Base-by-base conservation (phyloP, 1,284 basidiomycete genomes). In the Fomitopsis betulina region DNA sequence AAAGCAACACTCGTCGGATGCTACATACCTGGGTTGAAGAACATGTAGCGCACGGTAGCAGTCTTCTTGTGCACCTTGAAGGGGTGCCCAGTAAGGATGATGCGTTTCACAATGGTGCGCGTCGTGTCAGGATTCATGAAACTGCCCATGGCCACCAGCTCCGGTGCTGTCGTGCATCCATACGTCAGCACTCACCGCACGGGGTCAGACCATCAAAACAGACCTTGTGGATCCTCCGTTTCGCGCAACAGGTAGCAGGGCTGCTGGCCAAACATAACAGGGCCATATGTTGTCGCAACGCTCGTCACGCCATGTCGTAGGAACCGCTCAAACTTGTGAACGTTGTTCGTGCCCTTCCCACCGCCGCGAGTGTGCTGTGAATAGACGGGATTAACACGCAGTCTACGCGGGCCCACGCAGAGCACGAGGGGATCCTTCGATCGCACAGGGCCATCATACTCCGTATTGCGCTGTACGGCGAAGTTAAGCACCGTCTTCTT, bases 41-140 rank as follows among this genome's bases (percentile, higher is more conserved):
- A 98, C 94, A 99, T 95, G 79, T 98, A 99, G 51, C 96, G 88
- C 66, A 99, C 89, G 5, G 96, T 99, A 0, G 95, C 96, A 1
- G 93, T 96, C 79, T 95, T 96, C 72, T 96, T 96, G 80, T 99
- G 96, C 5, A 98, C 89, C 71, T 96, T 97, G 86, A 94, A 94
- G 0, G 96, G 96, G 73, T 98, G 95, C 0, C 96, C 96, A 0
- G 95, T 95, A 30, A 99, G 81, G 60, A 98, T 81, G 71, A 97
- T 86, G 21, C 96, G 87, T 74, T 99, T 99, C 52, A 94, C 89
- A 61, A 96, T 84, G 72, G 98, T 84, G 7, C 97, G 85, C 0
- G 93, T 95, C 15, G 96, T 94, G 71, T 97, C 94, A 1, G 95
- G 85, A 63, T 89, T 89, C 63, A 94, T 73, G 76, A 98, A 92